phyloP scores from a whole-genome alignment of 352 stramenopile genomes.

The Globisporangium nodosum region DNA sequence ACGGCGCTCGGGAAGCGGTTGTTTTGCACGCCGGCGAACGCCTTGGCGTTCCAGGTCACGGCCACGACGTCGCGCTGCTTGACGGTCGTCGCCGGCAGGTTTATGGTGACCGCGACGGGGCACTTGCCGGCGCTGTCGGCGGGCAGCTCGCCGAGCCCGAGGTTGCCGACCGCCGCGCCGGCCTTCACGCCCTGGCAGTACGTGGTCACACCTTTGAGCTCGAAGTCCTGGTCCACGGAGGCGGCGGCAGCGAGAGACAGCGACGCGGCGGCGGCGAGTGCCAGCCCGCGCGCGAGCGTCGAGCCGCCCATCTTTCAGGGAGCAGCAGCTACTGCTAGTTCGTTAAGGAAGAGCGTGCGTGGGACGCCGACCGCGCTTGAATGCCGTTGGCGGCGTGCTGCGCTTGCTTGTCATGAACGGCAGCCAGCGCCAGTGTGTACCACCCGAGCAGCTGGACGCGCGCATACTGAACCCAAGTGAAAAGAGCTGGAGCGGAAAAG shows the following conservation, averaged over 20 bases:
- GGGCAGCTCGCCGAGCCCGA: slow-evolving; percentile 42
- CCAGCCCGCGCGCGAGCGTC: not conserved
- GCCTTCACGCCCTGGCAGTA: slow-evolving; percentile 62
- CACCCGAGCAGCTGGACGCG: too few relatives aligned
- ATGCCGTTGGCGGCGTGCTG: not conserved
- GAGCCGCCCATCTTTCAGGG: not conserved
- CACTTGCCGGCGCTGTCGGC: slow-evolving; percentile 48
- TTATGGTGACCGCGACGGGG: slow-evolving; percentile 44
- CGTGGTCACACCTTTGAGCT: slow-evolving; percentile 51
- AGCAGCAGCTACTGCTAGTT: not conserved
- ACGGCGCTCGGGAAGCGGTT: slow-evolving; percentile 65
- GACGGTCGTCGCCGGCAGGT: slow-evolving; percentile 28
- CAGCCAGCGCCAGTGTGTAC: too few relatives aligned
- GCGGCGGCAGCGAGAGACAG: slow-evolving; percentile 8
- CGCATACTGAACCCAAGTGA: too few relatives aligned
- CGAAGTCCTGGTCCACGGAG: slow-evolving; percentile 65
- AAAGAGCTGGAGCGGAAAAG: not conserved
- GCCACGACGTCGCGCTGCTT: slow-evolving; percentile 43
- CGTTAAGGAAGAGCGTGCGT: not conserved
- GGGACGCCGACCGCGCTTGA: not conserved
- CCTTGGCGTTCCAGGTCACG: slow-evolving; percentile 47
- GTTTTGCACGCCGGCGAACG: slow-evolving; percentile 22
- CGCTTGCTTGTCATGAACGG: too few relatives aligned
- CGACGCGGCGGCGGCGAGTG: not conserved
- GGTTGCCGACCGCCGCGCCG: slow-evolving; percentile 16